These are phyloP conservation scores for Physcomitrellopsis africana DNA, from an alignment of 225 moss, liverwort and hornwort genomes.

Conservation along the genomic window DNA sequence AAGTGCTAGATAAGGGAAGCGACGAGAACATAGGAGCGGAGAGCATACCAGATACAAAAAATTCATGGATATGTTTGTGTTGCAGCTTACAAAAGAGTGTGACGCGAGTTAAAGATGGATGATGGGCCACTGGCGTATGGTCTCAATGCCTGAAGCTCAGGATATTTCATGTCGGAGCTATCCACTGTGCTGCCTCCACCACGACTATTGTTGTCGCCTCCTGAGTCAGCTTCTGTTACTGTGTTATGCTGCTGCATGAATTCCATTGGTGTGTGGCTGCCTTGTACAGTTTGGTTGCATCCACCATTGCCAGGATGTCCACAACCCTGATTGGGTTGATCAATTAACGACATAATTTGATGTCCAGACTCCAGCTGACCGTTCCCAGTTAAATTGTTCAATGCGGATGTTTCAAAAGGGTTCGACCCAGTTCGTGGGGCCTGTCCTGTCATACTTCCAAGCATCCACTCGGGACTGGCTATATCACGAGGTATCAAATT, in stretches of 20 bases:
- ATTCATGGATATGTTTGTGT: constrained; percentile 47
- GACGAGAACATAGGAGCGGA: constrained; percentile 24
- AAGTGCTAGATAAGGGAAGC: neutral
- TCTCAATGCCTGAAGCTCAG: constrained; percentile 84
- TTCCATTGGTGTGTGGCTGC: constrained; percentile 65
- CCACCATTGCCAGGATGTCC: constrained; percentile 26
- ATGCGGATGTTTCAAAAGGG: constrained; percentile 54
- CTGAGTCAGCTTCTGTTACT: constrained; percentile 50
- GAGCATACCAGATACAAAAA: constrained; percentile 24
- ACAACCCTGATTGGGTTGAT: constrained; percentile 50
- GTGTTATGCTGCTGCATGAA: constrained; percentile 82
- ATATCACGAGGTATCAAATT: constrained; percentile 73
- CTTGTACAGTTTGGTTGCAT: constrained; percentile 50
- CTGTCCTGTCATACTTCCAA: constrained; percentile 72
- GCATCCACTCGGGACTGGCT: constrained; percentile 85
- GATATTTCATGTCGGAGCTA: constrained; percentile 80
- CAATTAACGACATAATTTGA: constrained; percentile 71
- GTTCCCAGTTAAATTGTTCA: constrained; percentile 45
- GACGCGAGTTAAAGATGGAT: constrained; percentile 86
- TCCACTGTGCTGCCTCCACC: constrained; percentile 67
- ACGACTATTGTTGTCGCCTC: constrained; percentile 72
- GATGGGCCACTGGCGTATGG: constrained; percentile 64
- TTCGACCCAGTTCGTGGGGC: constrained; percentile 48
- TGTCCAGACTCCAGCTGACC: constrained; percentile 70
- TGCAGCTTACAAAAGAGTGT: constrained; percentile 89